phyloP scores from a whole-genome alignment of 345 rosid species.

The Populus simonii region DNA sequence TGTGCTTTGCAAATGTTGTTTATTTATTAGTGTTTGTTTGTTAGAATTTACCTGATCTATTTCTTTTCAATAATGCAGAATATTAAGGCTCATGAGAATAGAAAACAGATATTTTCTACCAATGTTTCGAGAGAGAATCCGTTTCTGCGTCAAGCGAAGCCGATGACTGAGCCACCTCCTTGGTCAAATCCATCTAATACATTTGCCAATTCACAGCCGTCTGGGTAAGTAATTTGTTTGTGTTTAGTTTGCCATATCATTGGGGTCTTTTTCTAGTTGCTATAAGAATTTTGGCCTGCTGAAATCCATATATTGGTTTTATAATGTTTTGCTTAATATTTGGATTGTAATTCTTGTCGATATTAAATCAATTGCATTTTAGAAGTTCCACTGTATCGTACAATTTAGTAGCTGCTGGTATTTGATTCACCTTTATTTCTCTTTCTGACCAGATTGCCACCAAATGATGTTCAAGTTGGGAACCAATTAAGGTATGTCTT shows the following conservation, averaged over 20 bases:
- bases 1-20: conserved; percentile 9
- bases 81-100: conserved; percentile 85
- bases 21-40: not conserved
- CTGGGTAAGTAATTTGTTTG: conserved; percentile 40
- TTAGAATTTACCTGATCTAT: not conserved
- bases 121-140: conserved; percentile 57
- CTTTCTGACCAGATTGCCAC: conserved; percentile 40
- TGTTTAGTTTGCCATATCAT: not conserved
- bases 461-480: conserved; percentile 56
- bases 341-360: not conserved
- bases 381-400: not conserved
- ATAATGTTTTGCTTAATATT: too few relatives aligned
- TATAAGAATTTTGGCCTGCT: too few relatives aligned
- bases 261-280: not conserved
- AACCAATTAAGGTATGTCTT: conserved; percentile 75
- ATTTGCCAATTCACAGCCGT: conserved; percentile 37
- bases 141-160: conserved; percentile 41
- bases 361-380: not conserved
- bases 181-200: conserved; percentile 65
- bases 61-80: conserved; percentile 38
- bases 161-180: conserved; percentile 75
- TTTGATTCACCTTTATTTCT: conserved; percentile 19
- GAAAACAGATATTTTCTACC: conserved; percentile 76
- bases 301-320: too few relatives aligned
- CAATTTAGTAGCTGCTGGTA: conserved; percentile 10